Percentiles rank a stretch among this genome's conserved stretches.
These are phyloP conservation scores for Circinella minor DNA, from an alignment of 371 early-diverging fungal genomes.

Conservation along the genomic window DNA sequence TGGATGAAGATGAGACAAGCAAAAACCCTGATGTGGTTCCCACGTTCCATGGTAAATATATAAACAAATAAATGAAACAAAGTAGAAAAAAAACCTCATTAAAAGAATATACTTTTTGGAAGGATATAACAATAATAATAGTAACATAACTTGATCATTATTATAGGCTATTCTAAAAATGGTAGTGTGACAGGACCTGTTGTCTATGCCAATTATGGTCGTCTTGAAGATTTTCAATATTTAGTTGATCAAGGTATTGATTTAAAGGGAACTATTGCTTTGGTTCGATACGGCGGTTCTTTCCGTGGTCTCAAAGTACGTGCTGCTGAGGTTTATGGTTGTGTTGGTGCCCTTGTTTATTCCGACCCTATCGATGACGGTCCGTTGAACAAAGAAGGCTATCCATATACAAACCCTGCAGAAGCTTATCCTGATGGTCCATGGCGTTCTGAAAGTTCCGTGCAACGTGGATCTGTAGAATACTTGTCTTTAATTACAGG, in stretches of 20 bases:
- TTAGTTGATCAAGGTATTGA: slow-evolving; percentile 52
- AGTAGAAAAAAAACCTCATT: background rate
- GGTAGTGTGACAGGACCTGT: slow-evolving; percentile 67
- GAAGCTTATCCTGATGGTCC: slow-evolving; percentile 70
- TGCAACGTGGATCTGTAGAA: slow-evolving; percentile 68
- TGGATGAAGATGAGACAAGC: slow-evolving; percentile 62
- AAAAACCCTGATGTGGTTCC: slow-evolving; percentile 59
- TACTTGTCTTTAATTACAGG: slow-evolving; percentile 55
- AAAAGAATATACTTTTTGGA: background rate
- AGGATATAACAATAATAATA: background rate
- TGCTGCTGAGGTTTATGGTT: slow-evolving; percentile 63
- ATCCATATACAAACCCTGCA: slow-evolving; percentile 42
- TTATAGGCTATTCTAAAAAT: slow-evolving; percentile 53
- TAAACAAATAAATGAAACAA: background rate
- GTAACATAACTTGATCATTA: too few species aligned
- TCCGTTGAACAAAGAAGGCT: slow-evolving; percentile 27
- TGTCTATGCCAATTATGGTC: slow-evolving; percentile 73
- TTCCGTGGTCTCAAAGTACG: slow-evolving; percentile 68
- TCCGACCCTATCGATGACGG: slow-evolving; percentile 35
- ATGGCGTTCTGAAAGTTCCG: slow-evolving; percentile 61
- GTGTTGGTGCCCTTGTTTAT: slow-evolving; percentile 59
- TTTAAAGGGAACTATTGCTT: slow-evolving; percentile 56
- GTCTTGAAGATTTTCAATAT: slow-evolving; percentile 59
- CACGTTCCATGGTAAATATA: slow-evolving; percentile 60
- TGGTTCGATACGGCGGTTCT: slow-evolving; percentile 64